These are phyloP conservation scores for Globisporangium nodosum DNA, from an alignment of 352 stramenopile genomes.

Conservation along the genomic window DNA sequence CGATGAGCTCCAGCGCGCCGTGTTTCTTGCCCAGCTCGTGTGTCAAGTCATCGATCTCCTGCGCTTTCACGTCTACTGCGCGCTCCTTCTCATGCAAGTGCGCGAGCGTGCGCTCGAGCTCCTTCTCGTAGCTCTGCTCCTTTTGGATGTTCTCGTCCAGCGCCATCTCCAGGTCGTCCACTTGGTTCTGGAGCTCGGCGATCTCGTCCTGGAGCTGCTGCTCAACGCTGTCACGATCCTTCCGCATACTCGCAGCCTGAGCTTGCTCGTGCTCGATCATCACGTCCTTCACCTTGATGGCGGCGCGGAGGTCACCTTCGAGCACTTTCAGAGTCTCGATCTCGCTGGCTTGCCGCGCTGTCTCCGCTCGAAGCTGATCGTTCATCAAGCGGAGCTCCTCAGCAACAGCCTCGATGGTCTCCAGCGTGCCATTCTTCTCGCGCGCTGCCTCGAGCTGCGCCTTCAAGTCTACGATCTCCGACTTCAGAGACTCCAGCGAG, in stretches of 20 bases:
- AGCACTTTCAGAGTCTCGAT: conserved; percentile 26
- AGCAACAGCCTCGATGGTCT: conserved; percentile 16
- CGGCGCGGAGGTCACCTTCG: conserved; percentile 47
- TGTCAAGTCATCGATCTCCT: conserved; percentile 19
- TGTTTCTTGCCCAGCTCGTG: conserved; percentile 45
- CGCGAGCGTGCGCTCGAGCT: conserved; percentile 18
- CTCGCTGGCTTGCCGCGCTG: conserved; percentile 19
- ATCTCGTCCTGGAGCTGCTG: conserved; percentile 46
- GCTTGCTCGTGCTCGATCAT: conserved; percentile 62
- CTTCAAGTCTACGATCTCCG: conserved; percentile 25
- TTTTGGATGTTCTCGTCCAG: conserved; percentile 57
- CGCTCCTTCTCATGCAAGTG: conserved; percentile 22
- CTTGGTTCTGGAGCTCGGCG: conserved; percentile 34
- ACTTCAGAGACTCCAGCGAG: conserved; percentile 18
- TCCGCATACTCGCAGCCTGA: conserved; percentile 41
- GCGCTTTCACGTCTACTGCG: conserved; percentile 3
- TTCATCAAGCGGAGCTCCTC: conserved; percentile 19
- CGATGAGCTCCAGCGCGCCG: conserved; percentile 53
- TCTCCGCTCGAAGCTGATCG: conserved; percentile 18
- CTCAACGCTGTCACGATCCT: conserved; percentile 24
- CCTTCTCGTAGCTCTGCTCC: conserved; percentile 24
- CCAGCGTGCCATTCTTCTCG: conserved; percentile 15
- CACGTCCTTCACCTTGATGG: conserved; percentile 64
- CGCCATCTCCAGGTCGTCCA: conserved; percentile 56
- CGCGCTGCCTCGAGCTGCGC: conserved; percentile 21